phyloP scores from a whole-genome alignment of 805 yeast species.

The Torulaspora gathmanii region DNA sequence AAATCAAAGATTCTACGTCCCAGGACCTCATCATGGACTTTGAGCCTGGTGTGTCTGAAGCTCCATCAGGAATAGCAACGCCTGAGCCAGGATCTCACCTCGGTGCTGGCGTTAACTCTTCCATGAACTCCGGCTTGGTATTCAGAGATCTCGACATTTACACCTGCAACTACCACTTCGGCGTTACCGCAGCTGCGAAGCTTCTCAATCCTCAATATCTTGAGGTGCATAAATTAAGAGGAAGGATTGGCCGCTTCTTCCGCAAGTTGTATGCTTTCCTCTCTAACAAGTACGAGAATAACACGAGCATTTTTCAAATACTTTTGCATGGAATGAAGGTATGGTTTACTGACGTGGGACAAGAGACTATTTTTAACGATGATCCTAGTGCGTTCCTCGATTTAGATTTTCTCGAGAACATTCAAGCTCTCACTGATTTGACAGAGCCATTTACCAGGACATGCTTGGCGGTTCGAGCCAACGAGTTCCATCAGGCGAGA shows the following conservation, averaged over 20 bases:
- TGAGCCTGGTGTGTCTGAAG: conserved; percentile 42
- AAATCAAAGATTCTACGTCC: conserved; percentile 17
- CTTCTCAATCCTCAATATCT: conserved; percentile 41
- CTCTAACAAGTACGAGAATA: conserved; percentile 50
- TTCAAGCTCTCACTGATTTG: conserved; percentile 60
- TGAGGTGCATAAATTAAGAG: conserved; percentile 57
- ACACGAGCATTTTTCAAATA: conserved; percentile 57
- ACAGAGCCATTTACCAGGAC: conserved; percentile 73
- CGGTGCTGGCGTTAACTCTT: conserved; percentile 36
- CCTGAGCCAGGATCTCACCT: conserved; percentile 35
- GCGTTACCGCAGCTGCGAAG: conserved; percentile 47
- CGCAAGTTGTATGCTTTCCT: conserved; percentile 53
- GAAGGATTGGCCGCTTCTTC: conserved; percentile 55
- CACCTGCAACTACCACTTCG: conserved; percentile 62
- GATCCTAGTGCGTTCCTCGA: conserved; percentile 52
- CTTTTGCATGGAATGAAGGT: conserved; percentile 60
- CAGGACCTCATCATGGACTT: conserved; percentile 38
- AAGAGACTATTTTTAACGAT: conserved; percentile 56
- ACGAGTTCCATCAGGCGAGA: conserved; percentile 70
- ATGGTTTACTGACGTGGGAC: conserved; percentile 80
- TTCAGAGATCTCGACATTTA: conserved; percentile 59
- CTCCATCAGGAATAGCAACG: conserved; percentile 36
- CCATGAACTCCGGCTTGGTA: conserved; percentile 51
- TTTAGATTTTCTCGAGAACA: conserved; percentile 50
- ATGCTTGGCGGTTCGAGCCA: conserved; percentile 68